Evolutionary conservation across 1,284 basidiomycete species (phyloP).

Genomic region (Melampsora americana): DNA sequence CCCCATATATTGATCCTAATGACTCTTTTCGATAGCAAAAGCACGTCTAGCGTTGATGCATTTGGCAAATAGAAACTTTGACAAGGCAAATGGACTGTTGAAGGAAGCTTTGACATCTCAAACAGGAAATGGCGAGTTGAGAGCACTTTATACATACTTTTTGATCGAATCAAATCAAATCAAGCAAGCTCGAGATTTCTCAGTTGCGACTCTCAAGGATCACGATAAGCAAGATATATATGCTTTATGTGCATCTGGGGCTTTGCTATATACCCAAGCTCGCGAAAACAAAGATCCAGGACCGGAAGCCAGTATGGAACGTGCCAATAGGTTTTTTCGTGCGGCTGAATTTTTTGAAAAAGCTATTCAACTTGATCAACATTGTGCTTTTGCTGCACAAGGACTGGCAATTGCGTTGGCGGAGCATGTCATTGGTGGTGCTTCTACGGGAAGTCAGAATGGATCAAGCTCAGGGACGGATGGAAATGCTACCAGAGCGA

Average conservation of each 20-base stretch:
- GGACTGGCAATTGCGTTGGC: constrained; percentile 86
- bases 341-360: constrained; percentile 86
- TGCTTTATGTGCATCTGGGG: constrained; percentile 79
- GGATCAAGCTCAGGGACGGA: constrained; percentile 18
- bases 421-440: constrained; percentile 73
- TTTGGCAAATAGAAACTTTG: constrained; percentile 64
- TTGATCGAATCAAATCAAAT: constrained; percentile 69
- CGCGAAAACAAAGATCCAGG: constrained; percentile 63
- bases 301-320: constrained; percentile 67
- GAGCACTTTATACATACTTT: constrained; percentile 77
- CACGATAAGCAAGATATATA: constrained; percentile 76
- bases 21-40: constrained; percentile 64
- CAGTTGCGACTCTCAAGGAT: constrained; percentile 75
- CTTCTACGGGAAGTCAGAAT: constrained; percentile 52
- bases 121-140: constrained; percentile 67
- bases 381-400: constrained; percentile 84
- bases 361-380: constrained; percentile 73
- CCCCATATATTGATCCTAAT: constrained; percentile 4
- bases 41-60: constrained; percentile 79
- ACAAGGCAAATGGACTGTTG: constrained; percentile 77
- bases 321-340: constrained; percentile 70
- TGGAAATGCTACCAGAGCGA: constrained; percentile 58
- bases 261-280: constrained; percentile 76
- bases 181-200: constrained; percentile 77
- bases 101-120: constrained; percentile 78